A percentile compares a stretch with the other conserved stretches of the same genome.
Conservation (phyloP, 805 yeast species). For the Wilhelminamyces savonicus region DNA sequence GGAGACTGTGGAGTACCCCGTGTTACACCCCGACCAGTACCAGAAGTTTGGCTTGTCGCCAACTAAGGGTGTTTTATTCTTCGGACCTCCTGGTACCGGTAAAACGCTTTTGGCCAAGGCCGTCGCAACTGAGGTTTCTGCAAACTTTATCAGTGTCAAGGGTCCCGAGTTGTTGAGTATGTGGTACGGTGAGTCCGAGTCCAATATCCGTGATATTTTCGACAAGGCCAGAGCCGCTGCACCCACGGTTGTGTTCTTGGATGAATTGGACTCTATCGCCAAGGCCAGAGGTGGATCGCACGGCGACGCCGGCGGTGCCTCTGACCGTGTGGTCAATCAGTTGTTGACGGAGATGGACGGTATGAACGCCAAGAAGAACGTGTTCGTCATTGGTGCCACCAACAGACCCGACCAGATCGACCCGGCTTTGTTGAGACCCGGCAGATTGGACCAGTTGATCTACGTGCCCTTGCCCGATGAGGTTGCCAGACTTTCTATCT, state of each 20-base stretch:
- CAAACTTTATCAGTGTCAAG: conserved; percentile 94
- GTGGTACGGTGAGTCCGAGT: conserved; percentile 99
- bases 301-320: conserved; percentile 96
- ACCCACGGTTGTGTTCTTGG: conserved; percentile 97
- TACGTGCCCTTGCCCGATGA: conserved; percentile 99
- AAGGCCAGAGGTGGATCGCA: conserved; percentile 83
- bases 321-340: conserved; percentile 94
- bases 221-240: conserved; percentile 99
- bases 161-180: conserved; percentile 95
- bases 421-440: conserved; percentile 97
- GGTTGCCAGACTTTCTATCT: conserved; percentile 84
- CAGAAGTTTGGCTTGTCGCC: conserved; percentile 98
- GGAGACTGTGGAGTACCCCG: conserved; percentile 99
- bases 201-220: conserved; percentile 94
- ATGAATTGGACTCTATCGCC: conserved; percentile 96
- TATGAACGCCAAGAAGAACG: conserved; percentile 99
- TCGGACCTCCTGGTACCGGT: conserved; percentile 99
- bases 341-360: conserved; percentile 98
- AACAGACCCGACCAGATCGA: conserved; percentile 99
- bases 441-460: conserved; percentile 96
- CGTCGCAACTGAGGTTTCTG: conserved; percentile 98
- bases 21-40: conserved; percentile 96
- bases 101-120: conserved; percentile 97
- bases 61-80: conserved; percentile 95
- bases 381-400: conserved; percentile 98